Percentiles rank a stretch among this genome's conserved stretches.
Evolutionary conservation across 805 yeast species (phyloP).

Genomic region (Phaffomyces thermotolerans): DNA sequence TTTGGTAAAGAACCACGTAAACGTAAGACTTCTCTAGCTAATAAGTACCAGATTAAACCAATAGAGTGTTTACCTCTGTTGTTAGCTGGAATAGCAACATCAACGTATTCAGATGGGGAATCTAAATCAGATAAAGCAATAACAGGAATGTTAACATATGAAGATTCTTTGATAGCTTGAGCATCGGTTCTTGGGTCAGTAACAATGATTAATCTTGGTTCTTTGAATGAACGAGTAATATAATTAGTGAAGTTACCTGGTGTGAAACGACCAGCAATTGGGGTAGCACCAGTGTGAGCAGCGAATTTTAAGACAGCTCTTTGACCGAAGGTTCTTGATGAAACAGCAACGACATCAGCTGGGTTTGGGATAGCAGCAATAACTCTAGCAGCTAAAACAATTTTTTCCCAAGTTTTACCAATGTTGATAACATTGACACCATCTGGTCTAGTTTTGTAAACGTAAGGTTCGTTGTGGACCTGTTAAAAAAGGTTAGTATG

Average conservation of each 20-base stretch:
- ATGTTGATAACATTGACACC: slow-evolving; percentile 98
- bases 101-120: slow-evolving; percentile 98
- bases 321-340: slow-evolving; percentile 99
- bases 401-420: slow-evolving; percentile 99
- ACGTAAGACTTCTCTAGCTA: slow-evolving; percentile 99
- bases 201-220: slow-evolving; percentile 98
- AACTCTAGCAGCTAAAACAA: slow-evolving; percentile 98
- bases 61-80: slow-evolving; percentile 99
- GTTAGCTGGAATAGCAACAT: slow-evolving; percentile 99
- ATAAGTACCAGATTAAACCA: slow-evolving; percentile 99
- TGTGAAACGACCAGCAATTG: slow-evolving; percentile 99
- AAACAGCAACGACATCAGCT: slow-evolving; percentile 96
- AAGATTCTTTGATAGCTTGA: slow-evolving; percentile 99
- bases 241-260: slow-evolving; percentile 99
- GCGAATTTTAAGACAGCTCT: slow-evolving; percentile 99
- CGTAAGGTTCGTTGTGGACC: slow-evolving; percentile 97
- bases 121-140: slow-evolving; percentile 98
- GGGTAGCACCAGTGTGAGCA: slow-evolving; percentile 99
- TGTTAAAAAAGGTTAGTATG: slow-evolving; percentile 24
- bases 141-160: slow-evolving; percentile 99
- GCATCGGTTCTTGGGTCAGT: slow-evolving; percentile 99
- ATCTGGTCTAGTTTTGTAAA: slow-evolving; percentile 97
- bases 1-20: slow-evolving; percentile 95
- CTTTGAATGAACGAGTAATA: slow-evolving; percentile 99
- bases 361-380: slow-evolving; percentile 99